Evolutionary conservation across 139 green algal genomes (phyloP).

Genomic region (Marvania coccoides): DNA sequence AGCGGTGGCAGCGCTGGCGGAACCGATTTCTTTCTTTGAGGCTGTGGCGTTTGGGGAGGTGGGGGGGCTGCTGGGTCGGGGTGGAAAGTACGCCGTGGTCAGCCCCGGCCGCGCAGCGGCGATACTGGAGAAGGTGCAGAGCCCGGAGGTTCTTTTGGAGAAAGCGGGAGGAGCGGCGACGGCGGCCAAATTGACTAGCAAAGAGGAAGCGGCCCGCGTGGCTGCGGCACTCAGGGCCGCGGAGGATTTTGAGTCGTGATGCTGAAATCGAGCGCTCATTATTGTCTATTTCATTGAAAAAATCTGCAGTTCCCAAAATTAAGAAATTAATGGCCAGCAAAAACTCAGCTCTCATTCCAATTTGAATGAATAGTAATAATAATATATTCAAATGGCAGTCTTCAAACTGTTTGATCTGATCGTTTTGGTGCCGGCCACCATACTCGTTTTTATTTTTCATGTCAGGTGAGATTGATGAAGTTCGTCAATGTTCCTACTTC

Average conservation of each 20-base stretch:
- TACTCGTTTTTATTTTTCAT: too few species aligned
- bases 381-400: too few species aligned
- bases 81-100: conserved; percentile 6
- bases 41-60: conserved; percentile 33
- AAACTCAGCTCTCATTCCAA: too few species aligned
- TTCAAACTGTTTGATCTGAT: not conserved
- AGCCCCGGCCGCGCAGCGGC: conserved; percentile 1
- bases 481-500: too few species aligned
- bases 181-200: too few species aligned
- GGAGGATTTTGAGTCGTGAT: too few species aligned
- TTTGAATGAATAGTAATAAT: too few species aligned
- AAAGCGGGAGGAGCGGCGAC: not conserved
- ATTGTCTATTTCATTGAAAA: not conserved
- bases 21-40: conserved; percentile 31
- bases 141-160: not conserved
- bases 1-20: conserved; percentile 8
- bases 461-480: too few species aligned
- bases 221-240: too few species aligned
- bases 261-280: too few species aligned
- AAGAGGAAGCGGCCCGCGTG: too few species aligned
- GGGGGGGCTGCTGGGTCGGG: not conserved
- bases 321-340: too few species aligned
- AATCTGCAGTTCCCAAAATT: not conserved
- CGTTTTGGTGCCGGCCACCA: not conserved
- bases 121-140: conserved; percentile 16